phyloP scores from a whole-genome alignment of 2,329 filamentous ascomycete species.

The Coniella vitis region DNA sequence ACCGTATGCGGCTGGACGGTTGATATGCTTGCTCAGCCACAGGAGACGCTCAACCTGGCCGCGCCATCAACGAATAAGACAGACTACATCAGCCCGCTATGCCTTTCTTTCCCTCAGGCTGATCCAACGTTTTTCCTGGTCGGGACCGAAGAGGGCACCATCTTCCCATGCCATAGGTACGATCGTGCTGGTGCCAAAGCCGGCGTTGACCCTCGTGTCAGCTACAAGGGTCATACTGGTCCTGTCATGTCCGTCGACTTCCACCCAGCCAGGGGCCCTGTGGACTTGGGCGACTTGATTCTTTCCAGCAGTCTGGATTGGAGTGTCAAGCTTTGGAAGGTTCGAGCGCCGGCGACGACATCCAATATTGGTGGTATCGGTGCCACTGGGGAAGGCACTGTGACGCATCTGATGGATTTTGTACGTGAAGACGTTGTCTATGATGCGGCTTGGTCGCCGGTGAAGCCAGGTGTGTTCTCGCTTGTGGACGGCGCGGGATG shows the following conservation, averaged over 20 bases:
- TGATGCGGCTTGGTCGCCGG: slow-evolving; percentile 89
- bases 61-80: slow-evolving; percentile 82
- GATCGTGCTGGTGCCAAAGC: slow-evolving; percentile 96
- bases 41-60: slow-evolving; percentile 84
- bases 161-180: slow-evolving; percentile 94
- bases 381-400: slow-evolving; percentile 40
- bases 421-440: slow-evolving; percentile 95
- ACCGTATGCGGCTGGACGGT: slow-evolving; percentile 96
- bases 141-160: slow-evolving; percentile 91
- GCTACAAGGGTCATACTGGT: slow-evolving; percentile 83
- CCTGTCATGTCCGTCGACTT: slow-evolving; percentile 96
- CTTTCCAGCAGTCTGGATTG: slow-evolving; percentile 91
- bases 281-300: slow-evolving; percentile 90
- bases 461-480: slow-evolving; percentile 90
- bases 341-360: slow-evolving; percentile 70
- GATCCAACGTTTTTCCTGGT: slow-evolving; percentile 98
- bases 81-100: slow-evolving; percentile 91
- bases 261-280: slow-evolving; percentile 83
- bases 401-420: slow-evolving; percentile 79
- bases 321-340: slow-evolving; percentile 96
- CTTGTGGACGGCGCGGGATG: slow-evolving; percentile 89
- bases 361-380: slow-evolving; percentile 42
- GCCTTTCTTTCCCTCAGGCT: slow-evolving; percentile 87
- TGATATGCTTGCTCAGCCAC: slow-evolving; percentile 94
- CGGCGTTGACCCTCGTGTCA: slow-evolving; percentile 81